A percentile compares a stretch with the other conserved stretches of the same genome.
phyloP scores from a whole-genome alignment of 495 filamentous ascomycete species.

The Xylaria palmicola region DNA sequence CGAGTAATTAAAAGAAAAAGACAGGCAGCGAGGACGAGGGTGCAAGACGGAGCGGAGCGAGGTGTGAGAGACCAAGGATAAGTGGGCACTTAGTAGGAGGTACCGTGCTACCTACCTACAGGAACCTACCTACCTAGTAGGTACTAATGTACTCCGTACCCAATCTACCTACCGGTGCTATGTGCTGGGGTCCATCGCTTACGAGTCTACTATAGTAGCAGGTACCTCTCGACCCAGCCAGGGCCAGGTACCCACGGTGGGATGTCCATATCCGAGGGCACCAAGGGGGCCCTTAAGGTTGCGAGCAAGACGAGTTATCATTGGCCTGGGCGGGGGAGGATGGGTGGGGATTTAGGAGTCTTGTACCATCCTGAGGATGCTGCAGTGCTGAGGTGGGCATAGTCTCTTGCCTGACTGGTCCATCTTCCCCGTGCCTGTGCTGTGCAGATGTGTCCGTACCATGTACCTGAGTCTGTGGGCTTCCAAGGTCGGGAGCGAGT shows the following conservation, averaged over 20 bases:
- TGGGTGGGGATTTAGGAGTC: conserved; percentile 11
- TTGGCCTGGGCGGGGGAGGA: conserved; percentile 10
- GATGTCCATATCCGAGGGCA: conserved; percentile 5
- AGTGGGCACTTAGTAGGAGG: conserved; percentile 17
- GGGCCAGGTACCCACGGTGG: too few species aligned
- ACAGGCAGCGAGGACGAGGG: conserved; percentile 11
- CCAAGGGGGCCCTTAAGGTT: conserved; percentile 15
- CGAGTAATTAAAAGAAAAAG: conserved; percentile 14
- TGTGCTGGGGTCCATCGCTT: too few species aligned
- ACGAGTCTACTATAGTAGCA: too few species aligned
- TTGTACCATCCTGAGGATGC: not conserved
- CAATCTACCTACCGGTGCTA: too few species aligned
- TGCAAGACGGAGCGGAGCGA: conserved; percentile 15
- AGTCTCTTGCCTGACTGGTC: conserved; percentile 6
- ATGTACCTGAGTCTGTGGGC: not conserved
- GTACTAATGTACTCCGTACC: conserved; percentile 17
- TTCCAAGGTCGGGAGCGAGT: not conserved
- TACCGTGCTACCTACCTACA: not conserved
- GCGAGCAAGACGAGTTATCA: conserved; percentile 7
- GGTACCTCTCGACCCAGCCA: not conserved
- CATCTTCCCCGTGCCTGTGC: conserved; percentile 16
- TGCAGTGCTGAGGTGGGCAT: not conserved
- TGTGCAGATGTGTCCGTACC: not conserved
- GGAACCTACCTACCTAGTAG: not conserved
- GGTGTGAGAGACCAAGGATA: conserved; percentile 17